phyloP scores from a whole-genome alignment of 257 asterid genomes.

The Nicotiana noctiflora region DNA sequence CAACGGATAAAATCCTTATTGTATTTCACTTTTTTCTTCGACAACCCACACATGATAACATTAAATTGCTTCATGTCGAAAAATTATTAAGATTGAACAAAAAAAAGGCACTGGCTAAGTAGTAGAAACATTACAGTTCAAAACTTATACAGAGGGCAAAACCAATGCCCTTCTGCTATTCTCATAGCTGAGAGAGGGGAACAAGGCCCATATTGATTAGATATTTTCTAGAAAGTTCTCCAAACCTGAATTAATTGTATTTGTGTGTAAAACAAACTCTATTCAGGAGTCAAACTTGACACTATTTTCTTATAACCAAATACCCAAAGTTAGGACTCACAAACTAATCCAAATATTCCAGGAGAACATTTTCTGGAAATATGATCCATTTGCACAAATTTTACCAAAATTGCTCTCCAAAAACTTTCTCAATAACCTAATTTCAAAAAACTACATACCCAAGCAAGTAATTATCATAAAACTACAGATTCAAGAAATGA shows the following conservation, averaged over 20 bases:
- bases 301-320: neutral
- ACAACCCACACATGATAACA: neutral
- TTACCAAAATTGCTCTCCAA: neutral
- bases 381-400: neutral
- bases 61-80: neutral
- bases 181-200: neutral
- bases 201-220: neutral
- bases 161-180: neutral
- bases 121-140: neutral
- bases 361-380: neutral
- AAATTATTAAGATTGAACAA: neutral
- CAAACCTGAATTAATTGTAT: neutral
- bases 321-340: neutral
- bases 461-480: neutral
- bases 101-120: neutral
- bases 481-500: neutral
- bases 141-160: neutral
- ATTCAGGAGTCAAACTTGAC: neutral
- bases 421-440: neutral
- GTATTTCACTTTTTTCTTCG: neutral
- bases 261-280: neutral
- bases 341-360: neutral
- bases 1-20: neutral
- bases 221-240: neutral
- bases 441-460: neutral